Percentiles rank a stretch among this genome's conserved stretches.
These are phyloP conservation scores for Amanita jacksonii DNA, from an alignment of 768 basidiomycete species.

Conservation along the genomic window DNA sequence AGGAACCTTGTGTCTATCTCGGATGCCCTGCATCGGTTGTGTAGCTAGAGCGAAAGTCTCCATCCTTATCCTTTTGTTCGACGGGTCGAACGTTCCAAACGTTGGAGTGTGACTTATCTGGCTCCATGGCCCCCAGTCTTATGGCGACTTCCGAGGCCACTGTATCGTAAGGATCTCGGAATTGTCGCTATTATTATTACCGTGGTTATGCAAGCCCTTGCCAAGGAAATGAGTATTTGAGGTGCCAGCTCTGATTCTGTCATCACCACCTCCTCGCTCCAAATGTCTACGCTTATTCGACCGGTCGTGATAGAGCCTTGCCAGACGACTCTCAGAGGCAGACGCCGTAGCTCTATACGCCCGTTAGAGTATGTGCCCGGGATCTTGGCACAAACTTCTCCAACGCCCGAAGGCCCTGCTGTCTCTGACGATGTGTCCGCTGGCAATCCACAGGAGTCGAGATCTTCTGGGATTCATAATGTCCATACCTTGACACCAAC, in stretches of 20 bases:
- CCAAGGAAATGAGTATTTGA: too few relatives aligned
- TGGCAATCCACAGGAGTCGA: conserved; percentile 7
- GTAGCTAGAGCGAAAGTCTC: too few relatives aligned
- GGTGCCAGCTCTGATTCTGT: background rate
- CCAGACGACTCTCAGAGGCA: conserved; percentile 25
- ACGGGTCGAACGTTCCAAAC: too few relatives aligned
- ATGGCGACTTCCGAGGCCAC: too few relatives aligned
- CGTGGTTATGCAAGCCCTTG: too few relatives aligned
- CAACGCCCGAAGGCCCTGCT: conserved; percentile 20
- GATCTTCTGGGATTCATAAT: conserved; percentile 5
- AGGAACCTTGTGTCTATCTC: too few relatives aligned
- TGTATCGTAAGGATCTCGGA: too few relatives aligned
- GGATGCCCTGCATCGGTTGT: too few relatives aligned
- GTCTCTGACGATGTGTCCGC: conserved; percentile 21
- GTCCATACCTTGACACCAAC: conserved; percentile 8
- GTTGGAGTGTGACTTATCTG: too few relatives aligned
- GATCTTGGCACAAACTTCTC: conserved; percentile 14
- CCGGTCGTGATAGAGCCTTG: conserved; percentile 26
- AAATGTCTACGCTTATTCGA: conserved; percentile 25
- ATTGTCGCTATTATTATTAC: too few relatives aligned
- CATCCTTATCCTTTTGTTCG: too few relatives aligned
- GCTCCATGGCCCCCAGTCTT: background rate
- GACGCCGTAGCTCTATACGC: conserved; percentile 30
- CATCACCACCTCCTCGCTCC: background rate
- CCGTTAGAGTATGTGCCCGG: conserved; percentile 21